Base-by-base conservation (phyloP, 177 flowering plant genomes). In the Vitis hybrid region DNA sequence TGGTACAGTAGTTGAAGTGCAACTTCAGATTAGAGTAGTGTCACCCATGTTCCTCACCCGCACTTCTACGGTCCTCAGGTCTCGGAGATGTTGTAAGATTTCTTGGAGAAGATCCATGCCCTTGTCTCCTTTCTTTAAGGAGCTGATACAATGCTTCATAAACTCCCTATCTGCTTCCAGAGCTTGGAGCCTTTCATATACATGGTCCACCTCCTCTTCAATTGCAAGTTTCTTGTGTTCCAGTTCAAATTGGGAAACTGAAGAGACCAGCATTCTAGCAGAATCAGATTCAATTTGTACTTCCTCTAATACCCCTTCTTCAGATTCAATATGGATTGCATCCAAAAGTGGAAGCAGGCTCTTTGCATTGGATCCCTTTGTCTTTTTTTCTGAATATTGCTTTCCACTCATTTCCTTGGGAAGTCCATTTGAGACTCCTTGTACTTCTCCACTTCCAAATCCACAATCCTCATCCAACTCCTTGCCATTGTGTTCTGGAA, bases 121-220 rank as follows among this genome's bases (percentile, higher is more conserved):
- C 64, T 89, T 92, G 73, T 89, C 97, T 44, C 97, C 98, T 76
- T 91, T 90, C 77, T 89, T 87, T 75, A 92, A 69, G 14, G 97
- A 92, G 75, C 88, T 77, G 61, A 95, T 74, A 69, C 97, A 91
- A 64, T 95, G 92, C 83, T 90, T 89, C 31, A 95, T 72, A 61
- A 95, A 95, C 68, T 92, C 97, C 54, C 89, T 80, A 63, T 95
- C 98, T 52, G 94, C 90, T 71, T 95, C 98, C 1, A 95, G 92
- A 62, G 92, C 97, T 67, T 90, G 94, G 59, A 95, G 71, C 77
- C 98, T 89, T 79, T 87, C 94, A 59, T 95, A 90, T 9, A 95
- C 88, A 77, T 87, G 87, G 74, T 89, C 97, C 38, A 95, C 89
- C 77, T 91, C 97, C 73, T 92, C 94, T 78, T 86, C 89, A 50